These are phyloP conservation scores for Penicillium sumatraense DNA, from an alignment of 2,329 filamentous ascomycete species.

Conservation along the genomic window DNA sequence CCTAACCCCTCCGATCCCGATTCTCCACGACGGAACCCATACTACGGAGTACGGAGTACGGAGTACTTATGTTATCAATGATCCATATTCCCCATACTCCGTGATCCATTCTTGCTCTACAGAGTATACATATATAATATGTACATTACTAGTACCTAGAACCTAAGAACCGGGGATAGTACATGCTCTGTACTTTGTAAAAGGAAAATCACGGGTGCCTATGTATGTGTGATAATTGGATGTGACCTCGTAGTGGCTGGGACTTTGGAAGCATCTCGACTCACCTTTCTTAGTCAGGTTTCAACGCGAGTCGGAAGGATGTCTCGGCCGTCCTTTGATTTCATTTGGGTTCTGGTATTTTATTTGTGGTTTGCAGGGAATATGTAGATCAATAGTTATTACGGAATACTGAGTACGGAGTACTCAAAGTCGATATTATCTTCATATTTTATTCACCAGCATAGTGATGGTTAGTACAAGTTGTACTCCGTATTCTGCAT, in stretches of 20 bases:
- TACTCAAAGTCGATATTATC: too few species aligned
- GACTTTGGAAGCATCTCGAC: not conserved
- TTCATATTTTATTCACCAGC: too few species aligned
- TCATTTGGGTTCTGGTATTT: not conserved
- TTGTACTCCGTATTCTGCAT: not conserved
- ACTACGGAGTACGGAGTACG: not conserved
- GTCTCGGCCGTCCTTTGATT: not conserved
- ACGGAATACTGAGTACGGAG: too few species aligned
- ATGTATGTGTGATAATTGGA: not conserved
- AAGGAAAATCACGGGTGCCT: not conserved
- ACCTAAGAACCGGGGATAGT: not conserved
- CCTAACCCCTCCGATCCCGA: not conserved
- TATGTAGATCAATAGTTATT: not conserved
- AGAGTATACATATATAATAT: too few species aligned
- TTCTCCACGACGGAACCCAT: not conserved
- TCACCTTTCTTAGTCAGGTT: slow-evolving; percentile 1
- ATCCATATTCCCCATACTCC: too few species aligned
- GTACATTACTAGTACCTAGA: not conserved
- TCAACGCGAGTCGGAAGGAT: not conserved
- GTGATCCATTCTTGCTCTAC: too few species aligned
- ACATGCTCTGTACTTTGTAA: too few species aligned
- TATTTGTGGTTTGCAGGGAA: not conserved
- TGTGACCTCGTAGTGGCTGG: not conserved
- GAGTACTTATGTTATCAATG: not conserved
- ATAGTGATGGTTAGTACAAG: too few species aligned